phyloP scores from a whole-genome alignment of 805 yeast species.

The Saturnispora kantuleensis region DNA sequence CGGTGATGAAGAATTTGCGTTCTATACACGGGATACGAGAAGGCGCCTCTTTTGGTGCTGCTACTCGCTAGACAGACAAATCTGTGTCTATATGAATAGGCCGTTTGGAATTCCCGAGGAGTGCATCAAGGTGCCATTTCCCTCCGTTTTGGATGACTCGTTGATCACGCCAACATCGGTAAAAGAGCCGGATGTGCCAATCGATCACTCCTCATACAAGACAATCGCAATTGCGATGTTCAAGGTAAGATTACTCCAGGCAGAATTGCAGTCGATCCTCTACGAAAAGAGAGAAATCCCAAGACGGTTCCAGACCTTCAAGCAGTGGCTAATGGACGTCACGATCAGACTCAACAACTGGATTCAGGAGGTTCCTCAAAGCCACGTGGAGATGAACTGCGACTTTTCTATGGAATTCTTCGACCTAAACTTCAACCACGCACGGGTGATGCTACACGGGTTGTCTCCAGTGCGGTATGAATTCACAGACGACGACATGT shows the following conservation, averaged over 20 bases:
- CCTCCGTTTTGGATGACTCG: conserved; percentile 68
- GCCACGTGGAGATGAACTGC: conserved; percentile 54
- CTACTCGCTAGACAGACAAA: conserved; percentile 75
- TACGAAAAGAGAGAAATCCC: conserved; percentile 71
- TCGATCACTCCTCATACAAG: conserved; percentile 46
- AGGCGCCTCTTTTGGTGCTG: conserved; percentile 84
- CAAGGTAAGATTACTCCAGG: conserved; percentile 62
- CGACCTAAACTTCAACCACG: conserved; percentile 66
- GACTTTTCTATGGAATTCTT: conserved; percentile 64
- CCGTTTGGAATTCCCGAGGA: conserved; percentile 88
- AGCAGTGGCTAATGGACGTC: conserved; percentile 56
- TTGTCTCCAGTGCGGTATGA: conserved; percentile 60
- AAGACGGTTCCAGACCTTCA: conserved; percentile 40
- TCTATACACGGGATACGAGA: conserved; percentile 56
- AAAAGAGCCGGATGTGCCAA: conserved; percentile 31
- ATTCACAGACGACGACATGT: conserved; percentile 43
- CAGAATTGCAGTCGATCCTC: conserved; percentile 61
- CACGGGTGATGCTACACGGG: conserved; percentile 64
- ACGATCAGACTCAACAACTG: conserved; percentile 48
- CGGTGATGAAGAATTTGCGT: conserved; percentile 30
- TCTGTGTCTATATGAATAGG: conserved; percentile 76
- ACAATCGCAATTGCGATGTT: conserved; percentile 58
- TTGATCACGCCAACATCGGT: conserved; percentile 32
- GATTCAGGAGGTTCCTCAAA: conserved; percentile 48
- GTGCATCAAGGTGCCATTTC: conserved; percentile 59